Conservation (phyloP, 768 basidiomycete species). For the Leucocoprinus leucothites region DNA sequence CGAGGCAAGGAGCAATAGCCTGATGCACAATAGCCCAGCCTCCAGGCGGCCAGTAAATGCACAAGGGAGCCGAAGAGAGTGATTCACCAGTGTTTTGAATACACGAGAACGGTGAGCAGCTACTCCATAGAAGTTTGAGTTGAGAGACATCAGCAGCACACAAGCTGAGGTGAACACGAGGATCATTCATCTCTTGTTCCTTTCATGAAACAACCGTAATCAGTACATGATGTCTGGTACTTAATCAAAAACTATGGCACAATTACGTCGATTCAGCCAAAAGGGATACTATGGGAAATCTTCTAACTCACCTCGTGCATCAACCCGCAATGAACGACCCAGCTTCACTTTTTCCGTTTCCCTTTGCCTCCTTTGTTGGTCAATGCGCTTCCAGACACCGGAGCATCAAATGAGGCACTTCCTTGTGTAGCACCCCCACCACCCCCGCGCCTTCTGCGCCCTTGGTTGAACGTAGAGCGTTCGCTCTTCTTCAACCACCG, state of each 20-base stretch:
- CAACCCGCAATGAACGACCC: neutral
- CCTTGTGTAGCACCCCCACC: conserved; percentile 72
- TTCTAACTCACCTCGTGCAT: conserved; percentile 12
- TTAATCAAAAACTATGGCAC: conserved; percentile 9
- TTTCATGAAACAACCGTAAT: conserved; percentile 15
- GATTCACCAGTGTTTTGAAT: neutral
- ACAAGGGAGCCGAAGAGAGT: neutral
- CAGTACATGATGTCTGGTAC: conserved; percentile 13
- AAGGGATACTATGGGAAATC: too few species aligned
- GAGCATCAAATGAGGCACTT: conserved; percentile 36
- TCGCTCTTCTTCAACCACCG: conserved; percentile 89
- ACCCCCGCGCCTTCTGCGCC: conserved; percentile 50
- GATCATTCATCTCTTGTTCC: conserved; percentile 6
- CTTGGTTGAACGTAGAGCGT: conserved; percentile 54
- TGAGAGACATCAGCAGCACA: neutral
- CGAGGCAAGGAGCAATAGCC: neutral
- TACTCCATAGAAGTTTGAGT: too few species aligned
- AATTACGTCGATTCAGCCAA: neutral
- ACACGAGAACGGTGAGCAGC: neutral
- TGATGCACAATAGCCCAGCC: neutral
- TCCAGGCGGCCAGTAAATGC: neutral
- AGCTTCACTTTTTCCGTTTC: conserved; percentile 63
- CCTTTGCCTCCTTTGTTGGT: conserved; percentile 46
- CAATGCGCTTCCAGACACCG: conserved; percentile 25
- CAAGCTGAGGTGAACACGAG: conserved; percentile 15